Evolutionary conservation across 805 yeast genomes (phyloP).

Genomic region (Diddensiella caesifluorescens): DNA sequence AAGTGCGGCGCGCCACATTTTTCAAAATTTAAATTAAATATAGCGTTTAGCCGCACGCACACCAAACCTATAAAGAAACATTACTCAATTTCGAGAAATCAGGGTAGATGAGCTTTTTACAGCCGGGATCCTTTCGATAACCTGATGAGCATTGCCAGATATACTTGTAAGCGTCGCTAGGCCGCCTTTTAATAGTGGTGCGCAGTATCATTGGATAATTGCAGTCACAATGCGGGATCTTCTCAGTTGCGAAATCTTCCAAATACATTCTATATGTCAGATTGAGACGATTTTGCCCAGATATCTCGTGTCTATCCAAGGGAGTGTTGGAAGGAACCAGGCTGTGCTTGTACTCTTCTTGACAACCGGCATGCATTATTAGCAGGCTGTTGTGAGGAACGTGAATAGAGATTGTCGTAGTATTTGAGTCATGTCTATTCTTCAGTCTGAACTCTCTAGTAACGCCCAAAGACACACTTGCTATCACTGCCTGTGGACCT

Average conservation of each 20-base stretch:
- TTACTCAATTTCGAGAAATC: too few species aligned
- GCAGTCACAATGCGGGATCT: conserved; percentile 40
- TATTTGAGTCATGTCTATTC: conserved; percentile 24
- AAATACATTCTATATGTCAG: conserved; percentile 60
- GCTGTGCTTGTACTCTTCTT: conserved; percentile 67
- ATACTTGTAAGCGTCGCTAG: conserved; percentile 42
- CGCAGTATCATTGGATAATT: conserved; percentile 47
- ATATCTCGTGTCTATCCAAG: conserved; percentile 42
- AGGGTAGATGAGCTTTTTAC: conserved; percentile 19
- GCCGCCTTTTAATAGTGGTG: conserved; percentile 44
- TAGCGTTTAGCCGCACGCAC: too few species aligned
- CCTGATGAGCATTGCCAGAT: conserved; percentile 59
- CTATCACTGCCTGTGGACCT: conserved; percentile 68
- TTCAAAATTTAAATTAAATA: too few species aligned
- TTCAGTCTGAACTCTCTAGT: conserved; percentile 62
- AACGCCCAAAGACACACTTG: conserved; percentile 63
- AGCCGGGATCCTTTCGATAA: conserved; percentile 24
- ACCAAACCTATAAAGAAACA: too few species aligned
- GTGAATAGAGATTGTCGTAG: conserved; percentile 47
- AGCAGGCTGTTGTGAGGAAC: conserved; percentile 65
- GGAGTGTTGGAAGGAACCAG: conserved; percentile 42
- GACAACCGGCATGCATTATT: conserved; percentile 75
- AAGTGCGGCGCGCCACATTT: too few species aligned
- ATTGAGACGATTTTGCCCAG: conserved; percentile 52
- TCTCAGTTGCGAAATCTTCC: conserved; percentile 34